Percentiles rank a stretch among this genome's conserved stretches.
Evolutionary conservation across 768 basidiomycete genomes (phyloP).

Genomic region (Termitomyces sp.): DNA sequence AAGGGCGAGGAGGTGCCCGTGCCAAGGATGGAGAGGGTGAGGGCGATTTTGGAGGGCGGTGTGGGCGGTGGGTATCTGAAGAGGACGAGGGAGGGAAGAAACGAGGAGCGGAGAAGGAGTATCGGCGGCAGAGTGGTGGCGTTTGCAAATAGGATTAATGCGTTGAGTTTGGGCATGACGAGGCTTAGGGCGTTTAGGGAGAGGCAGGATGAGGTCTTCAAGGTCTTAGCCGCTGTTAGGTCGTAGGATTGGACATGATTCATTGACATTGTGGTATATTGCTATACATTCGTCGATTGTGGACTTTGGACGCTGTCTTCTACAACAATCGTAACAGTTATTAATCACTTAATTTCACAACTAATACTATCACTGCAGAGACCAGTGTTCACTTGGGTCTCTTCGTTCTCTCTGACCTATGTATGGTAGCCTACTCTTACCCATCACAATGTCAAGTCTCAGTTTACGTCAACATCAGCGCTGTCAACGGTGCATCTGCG

Average conservation of each 20-base stretch:
- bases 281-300: too few species aligned
- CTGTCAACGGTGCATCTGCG: too few species aligned
- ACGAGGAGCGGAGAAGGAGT: slow-evolving; percentile 41
- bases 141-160: slow-evolving; percentile 77
- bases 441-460: too few species aligned
- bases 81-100: slow-evolving; percentile 14
- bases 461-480: too few species aligned
- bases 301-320: too few species aligned
- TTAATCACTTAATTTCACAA: too few species aligned
- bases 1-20: slow-evolving; percentile 30
- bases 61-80: slow-evolving; percentile 37
- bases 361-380: too few species aligned
- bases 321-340: too few species aligned
- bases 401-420: too few species aligned
- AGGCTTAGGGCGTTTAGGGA: slow-evolving; percentile 69
- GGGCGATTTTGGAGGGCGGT: slow-evolving; percentile 54
- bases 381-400: too few species aligned
- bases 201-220: slow-evolving; percentile 67
- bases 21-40: slow-evolving; percentile 59
- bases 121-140: slow-evolving; percentile 63
- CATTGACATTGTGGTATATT: too few species aligned
- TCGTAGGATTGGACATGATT: neutral
- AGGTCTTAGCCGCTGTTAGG: slow-evolving; percentile 54
- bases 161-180: slow-evolving; percentile 68
- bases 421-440: too few species aligned